These are phyloP conservation scores for Aaosphaeria arxii DNA, from an alignment of 2,329 filamentous ascomycete genomes.

Conservation along the genomic window DNA sequence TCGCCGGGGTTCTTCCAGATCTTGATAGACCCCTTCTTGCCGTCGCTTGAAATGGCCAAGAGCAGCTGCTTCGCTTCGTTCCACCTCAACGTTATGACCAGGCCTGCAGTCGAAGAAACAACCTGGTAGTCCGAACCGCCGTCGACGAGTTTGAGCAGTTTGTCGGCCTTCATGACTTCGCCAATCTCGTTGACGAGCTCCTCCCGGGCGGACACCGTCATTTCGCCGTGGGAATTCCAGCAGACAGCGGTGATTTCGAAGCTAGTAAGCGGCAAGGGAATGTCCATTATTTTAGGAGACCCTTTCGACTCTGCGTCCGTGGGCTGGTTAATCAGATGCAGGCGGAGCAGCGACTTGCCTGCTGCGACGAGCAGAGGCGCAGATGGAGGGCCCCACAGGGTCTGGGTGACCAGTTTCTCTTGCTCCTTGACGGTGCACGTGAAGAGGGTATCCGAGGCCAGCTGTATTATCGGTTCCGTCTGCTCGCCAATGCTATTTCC, in stretches of 20 bases:
- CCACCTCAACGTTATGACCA: constrained; percentile 36
- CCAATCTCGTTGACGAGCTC: constrained; percentile 34
- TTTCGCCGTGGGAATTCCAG: constrained; percentile 32
- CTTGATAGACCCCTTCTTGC: constrained; percentile 37
- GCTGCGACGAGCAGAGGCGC: constrained; percentile 31
- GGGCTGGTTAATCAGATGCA: constrained; percentile 24
- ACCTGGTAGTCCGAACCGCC: constrained; percentile 27
- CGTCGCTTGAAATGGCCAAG: constrained; percentile 38
- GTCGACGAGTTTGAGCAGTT: constrained; percentile 32
- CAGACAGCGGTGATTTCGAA: constrained; percentile 35
- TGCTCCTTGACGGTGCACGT: constrained; percentile 19
- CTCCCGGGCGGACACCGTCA: constrained; percentile 33
- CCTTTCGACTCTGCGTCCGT: neutral
- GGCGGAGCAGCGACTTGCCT: constrained; percentile 33
- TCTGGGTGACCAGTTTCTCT: constrained; percentile 27
- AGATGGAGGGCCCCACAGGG: constrained; percentile 32
- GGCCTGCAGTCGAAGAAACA: constrained; percentile 36
- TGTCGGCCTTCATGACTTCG: constrained; percentile 37
- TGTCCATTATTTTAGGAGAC: constrained; percentile 13
- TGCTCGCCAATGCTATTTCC: constrained; percentile 36
- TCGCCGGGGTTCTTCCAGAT: constrained; percentile 33
- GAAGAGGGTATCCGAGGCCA: constrained; percentile 28
- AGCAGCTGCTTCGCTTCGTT: constrained; percentile 31
- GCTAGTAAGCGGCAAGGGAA: constrained; percentile 26
- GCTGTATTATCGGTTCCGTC: constrained; percentile 33